Percentiles rank a stretch among this genome's conserved stretches.
Evolutionary conservation across 139 green algal species (phyloP).

Genomic region (Picochlorum sp.): DNA sequence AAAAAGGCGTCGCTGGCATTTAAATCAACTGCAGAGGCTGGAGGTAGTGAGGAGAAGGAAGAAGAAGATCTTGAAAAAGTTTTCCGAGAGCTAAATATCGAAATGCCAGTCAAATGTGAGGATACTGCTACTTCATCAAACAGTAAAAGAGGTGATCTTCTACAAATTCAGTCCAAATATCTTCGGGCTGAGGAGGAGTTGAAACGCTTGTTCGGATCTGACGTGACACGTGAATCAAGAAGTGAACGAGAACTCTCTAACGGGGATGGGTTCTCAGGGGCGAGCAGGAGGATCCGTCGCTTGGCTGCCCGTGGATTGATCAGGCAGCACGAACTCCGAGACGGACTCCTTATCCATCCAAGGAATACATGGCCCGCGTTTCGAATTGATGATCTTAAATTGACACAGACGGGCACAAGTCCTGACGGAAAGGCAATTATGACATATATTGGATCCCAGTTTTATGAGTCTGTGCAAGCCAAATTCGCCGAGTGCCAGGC

Average conservation of each 20-base stretch:
- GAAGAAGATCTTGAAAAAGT: slow-evolving; percentile 54
- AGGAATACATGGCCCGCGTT: slow-evolving; percentile 55
- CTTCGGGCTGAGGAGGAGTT: slow-evolving; percentile 71
- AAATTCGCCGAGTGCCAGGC: slow-evolving; percentile 42
- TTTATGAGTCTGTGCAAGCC: slow-evolving; percentile 40
- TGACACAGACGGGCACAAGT: slow-evolving; percentile 33
- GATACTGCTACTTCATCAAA: background rate
- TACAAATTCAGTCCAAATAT: slow-evolving; percentile 47
- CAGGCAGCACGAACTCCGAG: slow-evolving; percentile 26
- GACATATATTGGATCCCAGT: slow-evolving; percentile 15
- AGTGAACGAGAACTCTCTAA: slow-evolving; percentile 32
- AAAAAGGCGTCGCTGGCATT: background rate
- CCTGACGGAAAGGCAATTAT: slow-evolving; percentile 27
- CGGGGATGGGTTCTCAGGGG: slow-evolving; percentile 7
- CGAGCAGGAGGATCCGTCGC: slow-evolving; percentile 16
- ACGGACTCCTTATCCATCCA: slow-evolving; percentile 45
- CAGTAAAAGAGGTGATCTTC: slow-evolving; percentile 22
- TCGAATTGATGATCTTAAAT: slow-evolving; percentile 30
- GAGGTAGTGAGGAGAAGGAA: slow-evolving; percentile 26
- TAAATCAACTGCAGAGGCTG: background rate
- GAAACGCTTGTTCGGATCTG: slow-evolving; percentile 70
- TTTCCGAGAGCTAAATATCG: slow-evolving; percentile 55
- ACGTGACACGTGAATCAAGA: slow-evolving; percentile 40
- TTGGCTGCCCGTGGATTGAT: slow-evolving; percentile 30
- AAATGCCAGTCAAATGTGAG: background rate